Evolutionary conservation across 352 stramenopile genomes (phyloP).

Genomic region (Globisporangium megalacanthum): DNA sequence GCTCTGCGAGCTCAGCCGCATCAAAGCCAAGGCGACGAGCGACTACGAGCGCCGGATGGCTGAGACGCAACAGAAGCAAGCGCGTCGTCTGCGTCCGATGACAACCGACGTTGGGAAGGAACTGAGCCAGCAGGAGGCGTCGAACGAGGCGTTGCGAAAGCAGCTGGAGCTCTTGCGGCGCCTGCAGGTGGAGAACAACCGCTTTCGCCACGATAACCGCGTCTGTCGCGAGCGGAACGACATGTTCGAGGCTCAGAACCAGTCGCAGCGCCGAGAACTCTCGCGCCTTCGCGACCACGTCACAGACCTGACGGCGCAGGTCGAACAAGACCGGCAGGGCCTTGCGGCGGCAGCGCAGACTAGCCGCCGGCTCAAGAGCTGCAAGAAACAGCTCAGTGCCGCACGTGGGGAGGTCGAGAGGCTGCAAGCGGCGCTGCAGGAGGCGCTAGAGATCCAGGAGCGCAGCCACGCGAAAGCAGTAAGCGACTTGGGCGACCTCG

Average conservation of each 20-base stretch:
- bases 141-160: conserved; percentile 60
- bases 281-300: conserved; percentile 42
- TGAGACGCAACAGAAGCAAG: conserved; percentile 7
- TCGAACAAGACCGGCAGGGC: conserved; percentile 34
- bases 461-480: conserved; percentile 29
- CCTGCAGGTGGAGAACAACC: conserved; percentile 68
- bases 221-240: conserved; percentile 41
- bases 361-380: conserved; percentile 35
- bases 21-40: conserved; percentile 32
- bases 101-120: conserved; percentile 17
- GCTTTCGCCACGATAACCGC: conserved; percentile 49
- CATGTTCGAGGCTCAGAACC: conserved; percentile 31
- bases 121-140: conserved; percentile 47
- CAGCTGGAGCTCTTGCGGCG: conserved; percentile 65
- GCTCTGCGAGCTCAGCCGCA: conserved; percentile 21
- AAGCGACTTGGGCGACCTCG: conserved; percentile 29
- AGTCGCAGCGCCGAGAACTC: conserved; percentile 40
- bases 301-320: conserved; percentile 17
- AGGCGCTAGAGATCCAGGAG: conserved; percentile 25
- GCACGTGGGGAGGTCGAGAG: conserved; percentile 30
- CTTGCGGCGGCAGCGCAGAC: conserved; percentile 29
- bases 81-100: conserved; percentile 1
- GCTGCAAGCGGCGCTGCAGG: conserved; percentile 32
- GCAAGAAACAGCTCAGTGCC: conserved; percentile 30
- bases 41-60: conserved; percentile 26